Base-by-base conservation (phyloP, 2,329 filamentous ascomycete genomes). In the Byssoonygena ceratinophila region DNA sequence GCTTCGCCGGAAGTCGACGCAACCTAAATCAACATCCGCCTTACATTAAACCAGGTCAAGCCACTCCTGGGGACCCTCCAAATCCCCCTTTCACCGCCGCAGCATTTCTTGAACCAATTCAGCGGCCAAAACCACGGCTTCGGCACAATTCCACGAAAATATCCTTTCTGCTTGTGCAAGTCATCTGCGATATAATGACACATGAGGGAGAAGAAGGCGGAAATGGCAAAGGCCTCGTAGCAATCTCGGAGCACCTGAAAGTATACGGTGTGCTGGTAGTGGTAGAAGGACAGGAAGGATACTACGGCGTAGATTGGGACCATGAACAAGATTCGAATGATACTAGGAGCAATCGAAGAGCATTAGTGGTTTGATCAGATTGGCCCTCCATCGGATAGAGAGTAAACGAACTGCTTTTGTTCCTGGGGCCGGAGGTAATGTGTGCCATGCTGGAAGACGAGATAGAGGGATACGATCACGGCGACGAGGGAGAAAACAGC, bases 281-380 rank as follows among this genome's bases (percentile, higher is more conserved):
- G 89, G 59, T 78, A 75, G 60, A 87, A 80, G 55, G 82, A 82
- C 34, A 91, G 76, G 64, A 86, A 86, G 31, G 85, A 82, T 18
- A 88, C 82, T 36, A 82, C 74, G 47, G 84, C 76, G 67, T 94
- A 94, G 56, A 94, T 75, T 36, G 88, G 88, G 46, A 94, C 80
- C 86, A 94, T 91, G 66, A 90, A 83, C 23, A 94, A 77, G 59
- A 94, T 91, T 46, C 88, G 85, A 61, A 94, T 90, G 62, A 92
- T 89, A 64, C 82, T 87, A 37, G 29, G 12, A 34, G 16, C 11
- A 31, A 8, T 22, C 18, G 25, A 23, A 18, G 12, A 16, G 4
- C 1, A 23, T 43, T 41, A 43, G 25, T 27, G 23, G 12, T 7
- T 3, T 12, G 11, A 16, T 16, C 14, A 4, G 14, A 11, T 9